Base-by-base conservation (phyloP, 441 rosid species). In the Populus hybrid region DNA sequence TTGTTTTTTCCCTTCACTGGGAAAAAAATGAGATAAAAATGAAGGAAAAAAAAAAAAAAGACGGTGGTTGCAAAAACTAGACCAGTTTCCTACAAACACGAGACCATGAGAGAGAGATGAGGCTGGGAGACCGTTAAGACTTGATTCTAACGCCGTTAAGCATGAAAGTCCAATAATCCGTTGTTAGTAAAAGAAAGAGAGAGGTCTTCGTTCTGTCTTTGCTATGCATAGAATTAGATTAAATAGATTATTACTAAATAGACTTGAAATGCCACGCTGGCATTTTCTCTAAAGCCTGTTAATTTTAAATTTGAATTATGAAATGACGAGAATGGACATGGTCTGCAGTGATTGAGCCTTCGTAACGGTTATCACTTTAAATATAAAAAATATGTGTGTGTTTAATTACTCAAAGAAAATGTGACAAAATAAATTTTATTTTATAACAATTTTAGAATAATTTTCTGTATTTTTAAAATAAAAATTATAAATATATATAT, bases 71-170 rank as follows among this genome's bases (percentile, higher is more conserved):
- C 40, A 70, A 68, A 78, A 69, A 67, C 66, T 50, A 74, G 74
- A 81, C 75, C 61, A 35, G 72, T 65, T 75, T 76, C 84, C 86
- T 76, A 74, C 71, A 74, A 77, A 81, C 80, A 70, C 73, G 85
- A 80, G 59, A 72, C 34, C 76, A 42, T 66, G 16, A 66, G 69
- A 61, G 30, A 23, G 34, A 30, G 34, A 66, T 9, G 69, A 28
- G 34, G 30, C 18, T 66, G 34, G 7, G 70, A 78, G 67, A 73
- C 84, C 83, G 85, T 83, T 82, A 73, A 73, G 74, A 69, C 11
- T 6, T 46, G 9, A 35, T 78, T 74, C 76, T 77, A 81, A 87
- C 88, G 83, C 79, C 84, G 84, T 84, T 76, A 76, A 72, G 14
- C 40, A 40, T 35, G 24, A 70, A 80, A 50, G 57, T 50, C 57